Evolutionary conservation across 495 filamentous ascomycete species (phyloP), one percentile per base, ranked within the genome.

Genomic region (Talaromyces ruber): DNA sequence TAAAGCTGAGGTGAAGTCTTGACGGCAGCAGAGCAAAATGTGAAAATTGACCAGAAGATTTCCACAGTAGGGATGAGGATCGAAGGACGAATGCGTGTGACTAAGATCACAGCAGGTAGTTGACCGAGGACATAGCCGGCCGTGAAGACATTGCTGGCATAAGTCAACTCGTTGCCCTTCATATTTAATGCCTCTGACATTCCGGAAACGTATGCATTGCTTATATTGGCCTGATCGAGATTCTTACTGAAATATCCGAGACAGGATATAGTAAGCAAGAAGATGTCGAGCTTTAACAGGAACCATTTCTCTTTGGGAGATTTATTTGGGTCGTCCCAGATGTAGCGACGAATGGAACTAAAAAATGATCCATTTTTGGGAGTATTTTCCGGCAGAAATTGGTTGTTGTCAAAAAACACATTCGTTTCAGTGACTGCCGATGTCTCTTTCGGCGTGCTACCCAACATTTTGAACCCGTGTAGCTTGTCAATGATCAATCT

Each of bases 131-230:
- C 63, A 56, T 63, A 69, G 30, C 65, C 68, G 5, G 52, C 52
- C 25, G 52, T 55, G 18, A 55, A 55, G 28, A 65, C 63, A 25
- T 62, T 70, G 58, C 65, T 58, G 53, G 68, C 60, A 56, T 66
- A 67, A 3, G 67, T 64, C 7, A 68, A 47, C 65, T 84, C 67
- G 24, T 73, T 80, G 16, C 79, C 79, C 22, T 72, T 71, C 39
- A 84, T 66, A 11, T 70, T 66, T 7, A 83, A 64, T 47, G 80
- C 78, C 62, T 83, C 80, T 59, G 82, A 79, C 80, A 82, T 82
- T 12, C 78, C 79, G 6, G 74, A 79, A 0, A 82, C 66, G 60
- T 72, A 78, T 9, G 73, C 73, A 67, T 72, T 74, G 29, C 55
- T 62, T 22, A 74, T 63, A 57, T 74, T 72, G 3, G 64, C 62